Base-by-base conservation (phyloP, 306 rosid species). In the Hippophae gyantsensis region DNA sequence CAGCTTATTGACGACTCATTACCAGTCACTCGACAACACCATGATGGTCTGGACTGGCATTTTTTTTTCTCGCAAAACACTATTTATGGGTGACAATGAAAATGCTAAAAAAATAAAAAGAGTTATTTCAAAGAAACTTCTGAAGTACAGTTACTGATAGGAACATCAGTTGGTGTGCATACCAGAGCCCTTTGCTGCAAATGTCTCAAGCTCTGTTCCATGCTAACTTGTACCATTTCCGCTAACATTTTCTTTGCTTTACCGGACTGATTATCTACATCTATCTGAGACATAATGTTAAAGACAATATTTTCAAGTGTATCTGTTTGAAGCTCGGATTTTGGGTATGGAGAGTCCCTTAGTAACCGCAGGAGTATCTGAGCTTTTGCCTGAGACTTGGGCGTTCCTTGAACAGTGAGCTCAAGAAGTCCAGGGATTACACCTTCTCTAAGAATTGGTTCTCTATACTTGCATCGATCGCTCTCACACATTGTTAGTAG, bases 191-290 rank as follows among this genome's bases (percentile, higher is more conserved):
- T 76, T 69, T 74, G 86, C 78, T 92, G 96, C 42, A 90, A 77
- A 80, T 92, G 99, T 53, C 94, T 80, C 71, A 92, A 72, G 70
- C 99, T 92, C 65, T 92, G 96, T 42, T 92, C 97, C 99, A 92
- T 92, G 78, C 99, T 92, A 42, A 92, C 96, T 84, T 92, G 99
- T 42, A 92, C 97, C 99, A 92, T 92, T 74, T 92, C 99, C 12
- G 99, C 88, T 18, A 92, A 80, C 95, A 88, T 88, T 69, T 92
- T 92, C 86, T 88, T 88, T 6, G 99, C 99, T 56, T 88, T 92
- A 48, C 85, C 75, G 5, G 88, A 75, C 61, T 92, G 99, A 14
- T 92, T 95, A 42, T 85, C 98, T 44, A 93, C 93, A 48, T 92
- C 96, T 43, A 92, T 88, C 74, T 78, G 95, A 1, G 95, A 88